A percentile compares a stretch with the other conserved stretches of the same genome.
Evolutionary conservation across 164 flowering plant genomes (phyloP).

Genomic region (Saururus chinensis): DNA sequence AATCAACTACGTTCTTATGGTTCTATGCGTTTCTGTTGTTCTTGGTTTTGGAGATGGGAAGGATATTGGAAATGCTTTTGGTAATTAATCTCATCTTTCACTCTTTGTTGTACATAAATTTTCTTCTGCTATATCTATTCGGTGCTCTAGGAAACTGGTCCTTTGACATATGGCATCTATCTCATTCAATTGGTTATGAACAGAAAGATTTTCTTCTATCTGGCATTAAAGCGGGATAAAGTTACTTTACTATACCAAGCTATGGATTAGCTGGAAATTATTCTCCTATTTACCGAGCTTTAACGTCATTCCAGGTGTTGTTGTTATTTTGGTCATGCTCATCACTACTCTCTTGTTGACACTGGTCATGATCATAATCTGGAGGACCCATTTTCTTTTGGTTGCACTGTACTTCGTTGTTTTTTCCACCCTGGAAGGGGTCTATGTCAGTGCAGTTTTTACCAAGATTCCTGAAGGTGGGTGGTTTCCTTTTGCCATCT

Average conservation of each 20-base stretch:
- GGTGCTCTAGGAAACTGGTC: too few relatives aligned
- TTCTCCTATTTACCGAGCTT: too few relatives aligned
- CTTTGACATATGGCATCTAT: too few relatives aligned
- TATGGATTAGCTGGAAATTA: not conserved
- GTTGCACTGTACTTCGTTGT: conserved; percentile 44
- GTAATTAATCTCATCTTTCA: conserved; percentile 18
- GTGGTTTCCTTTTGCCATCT: conserved; percentile 86
- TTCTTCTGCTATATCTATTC: too few relatives aligned
- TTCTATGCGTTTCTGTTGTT: conserved; percentile 63
- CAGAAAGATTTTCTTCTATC: too few relatives aligned
- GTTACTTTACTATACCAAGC: not conserved
- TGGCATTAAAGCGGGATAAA: too few relatives aligned
- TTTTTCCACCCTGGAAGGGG: conserved; percentile 61
- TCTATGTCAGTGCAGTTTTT: conserved; percentile 60
- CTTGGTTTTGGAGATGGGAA: conserved; percentile 72
- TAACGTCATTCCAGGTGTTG: conserved; percentile 52
- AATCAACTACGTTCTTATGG: conserved; percentile 74
- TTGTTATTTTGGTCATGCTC: conserved; percentile 77
- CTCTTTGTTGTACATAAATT: not conserved
- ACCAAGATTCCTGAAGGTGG: conserved; percentile 76
- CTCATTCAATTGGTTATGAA: too few relatives aligned
- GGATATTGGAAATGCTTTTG: conserved; percentile 85
- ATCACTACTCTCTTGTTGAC: conserved; percentile 66
- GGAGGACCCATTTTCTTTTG: conserved; percentile 49
- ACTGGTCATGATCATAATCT: conserved; percentile 67